These are phyloP conservation scores for Pseudopyrenochaeta lycopersici DNA, from an alignment of 2,329 filamentous ascomycete genomes.

Conservation along the genomic window DNA sequence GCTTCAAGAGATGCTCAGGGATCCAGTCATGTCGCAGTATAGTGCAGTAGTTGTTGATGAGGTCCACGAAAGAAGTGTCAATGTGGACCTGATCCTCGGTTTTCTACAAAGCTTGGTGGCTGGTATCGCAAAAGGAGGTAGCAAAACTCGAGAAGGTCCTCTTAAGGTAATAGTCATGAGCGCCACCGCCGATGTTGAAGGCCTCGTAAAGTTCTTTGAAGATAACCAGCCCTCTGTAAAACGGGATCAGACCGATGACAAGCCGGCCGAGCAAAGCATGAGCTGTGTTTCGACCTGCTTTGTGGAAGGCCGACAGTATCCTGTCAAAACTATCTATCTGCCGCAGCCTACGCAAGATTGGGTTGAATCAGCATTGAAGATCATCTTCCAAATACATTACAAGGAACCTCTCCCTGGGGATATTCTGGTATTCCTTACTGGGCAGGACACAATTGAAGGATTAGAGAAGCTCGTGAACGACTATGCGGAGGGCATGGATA, in stretches of 20 bases:
- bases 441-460: slow-evolving; percentile 90
- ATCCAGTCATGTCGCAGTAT: slow-evolving; percentile 83
- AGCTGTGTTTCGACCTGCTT: slow-evolving; percentile 61
- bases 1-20: slow-evolving; percentile 88
- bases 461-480: slow-evolving; percentile 83
- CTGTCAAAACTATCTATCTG: slow-evolving; percentile 81
- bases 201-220: slow-evolving; percentile 79
- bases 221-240: slow-evolving; percentile 16
- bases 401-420: slow-evolving; percentile 93
- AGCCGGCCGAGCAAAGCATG: not conserved
- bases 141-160: slow-evolving; percentile 66
- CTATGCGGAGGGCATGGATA: slow-evolving; percentile 75
- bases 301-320: slow-evolving; percentile 87
- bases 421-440: slow-evolving; percentile 89
- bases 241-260: slow-evolving; percentile 18
- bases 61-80: slow-evolving; percentile 94
- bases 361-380: slow-evolving; percentile 80
- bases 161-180: slow-evolving; percentile 97
- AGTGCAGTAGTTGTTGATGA: slow-evolving; percentile 94
- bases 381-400: slow-evolving; percentile 85
- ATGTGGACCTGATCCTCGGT: slow-evolving; percentile 89
- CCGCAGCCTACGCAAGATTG: slow-evolving; percentile 79
- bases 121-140: slow-evolving; percentile 70
- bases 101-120: slow-evolving; percentile 83
- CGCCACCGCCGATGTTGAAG: slow-evolving; percentile 89